These are phyloP conservation scores for Solanum arcanum DNA, from an alignment of 257 asterid genomes.

Conservation along the genomic window DNA sequence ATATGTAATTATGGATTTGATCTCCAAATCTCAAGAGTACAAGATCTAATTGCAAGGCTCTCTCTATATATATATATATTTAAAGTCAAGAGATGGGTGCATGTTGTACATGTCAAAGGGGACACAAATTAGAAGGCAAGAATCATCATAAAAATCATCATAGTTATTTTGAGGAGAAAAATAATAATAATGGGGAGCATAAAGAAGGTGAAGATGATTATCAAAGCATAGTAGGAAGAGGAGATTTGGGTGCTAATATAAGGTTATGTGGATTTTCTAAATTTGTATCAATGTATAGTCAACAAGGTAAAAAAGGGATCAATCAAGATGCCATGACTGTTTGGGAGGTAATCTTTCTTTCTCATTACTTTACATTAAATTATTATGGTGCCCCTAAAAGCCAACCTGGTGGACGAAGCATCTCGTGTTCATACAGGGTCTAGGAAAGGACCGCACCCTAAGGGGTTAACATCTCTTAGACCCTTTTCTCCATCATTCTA, in stretches of 20 bases:
- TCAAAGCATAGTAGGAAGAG: slow-evolving; percentile 23
- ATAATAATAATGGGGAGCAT: slow-evolving; percentile 2
- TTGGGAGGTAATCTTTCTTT: slow-evolving; percentile 57
- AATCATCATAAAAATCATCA: neutral
- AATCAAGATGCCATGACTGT: slow-evolving; percentile 95
- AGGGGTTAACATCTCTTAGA: neutral
- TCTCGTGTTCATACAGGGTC: neutral
- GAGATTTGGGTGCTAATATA: slow-evolving; percentile 57
- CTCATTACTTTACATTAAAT: neutral
- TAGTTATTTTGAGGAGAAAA: neutral
- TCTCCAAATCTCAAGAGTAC: neutral
- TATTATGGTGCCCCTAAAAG: neutral
- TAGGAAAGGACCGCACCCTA: neutral
- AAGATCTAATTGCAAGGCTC: neutral
- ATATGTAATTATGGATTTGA: neutral
- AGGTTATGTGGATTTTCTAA: slow-evolving; percentile 68
- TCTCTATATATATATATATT: no score
- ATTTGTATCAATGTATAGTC: slow-evolving; percentile 47
- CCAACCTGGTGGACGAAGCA: neutral
- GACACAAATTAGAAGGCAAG: slow-evolving; percentile 14
- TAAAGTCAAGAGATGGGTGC: slow-evolving; percentile 47
- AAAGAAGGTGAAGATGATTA: slow-evolving; percentile 28
- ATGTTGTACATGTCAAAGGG: slow-evolving; percentile 72
- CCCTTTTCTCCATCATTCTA: neutral
- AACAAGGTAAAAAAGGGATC: slow-evolving; percentile 62